Conservation (phyloP, 371 early-diverging fungal genomes). For the Lichtheimia ornata region DNA sequence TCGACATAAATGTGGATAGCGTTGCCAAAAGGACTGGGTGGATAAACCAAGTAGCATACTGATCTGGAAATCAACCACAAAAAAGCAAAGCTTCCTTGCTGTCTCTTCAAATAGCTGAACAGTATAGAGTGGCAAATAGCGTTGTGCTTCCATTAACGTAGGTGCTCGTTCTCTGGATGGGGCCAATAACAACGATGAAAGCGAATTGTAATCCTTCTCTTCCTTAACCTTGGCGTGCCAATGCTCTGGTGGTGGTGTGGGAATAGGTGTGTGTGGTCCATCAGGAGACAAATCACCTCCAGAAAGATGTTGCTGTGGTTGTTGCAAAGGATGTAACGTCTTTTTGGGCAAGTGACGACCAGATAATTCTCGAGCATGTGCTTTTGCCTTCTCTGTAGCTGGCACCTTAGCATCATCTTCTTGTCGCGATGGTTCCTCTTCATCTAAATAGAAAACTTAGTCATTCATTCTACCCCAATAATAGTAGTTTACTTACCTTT, state of each 20-base stretch:
- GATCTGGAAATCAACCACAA: conserved; percentile 71
- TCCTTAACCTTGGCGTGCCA: conserved; percentile 40
- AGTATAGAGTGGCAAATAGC: conserved; percentile 68
- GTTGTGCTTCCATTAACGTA: conserved; percentile 42
- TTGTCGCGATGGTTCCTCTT: not conserved
- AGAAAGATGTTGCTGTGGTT: conserved; percentile 17
- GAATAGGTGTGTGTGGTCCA: conserved; percentile 46
- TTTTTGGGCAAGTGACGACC: conserved; percentile 44
- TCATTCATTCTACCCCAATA: no score
- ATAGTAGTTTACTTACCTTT: not conserved
- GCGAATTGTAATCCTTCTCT: conserved; percentile 24
- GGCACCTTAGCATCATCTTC: not conserved
- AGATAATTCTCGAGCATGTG: conserved; percentile 37
- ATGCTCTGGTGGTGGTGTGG: conserved; percentile 50
- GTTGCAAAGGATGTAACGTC: conserved; percentile 26
- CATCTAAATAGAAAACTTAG: not conserved
- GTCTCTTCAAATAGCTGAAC: conserved; percentile 51
- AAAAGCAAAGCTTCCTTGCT: conserved; percentile 39
- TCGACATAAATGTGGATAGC: conserved; percentile 62
- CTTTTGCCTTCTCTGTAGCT: conserved; percentile 28
- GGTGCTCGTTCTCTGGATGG: conserved; percentile 1
- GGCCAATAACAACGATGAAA: not conserved
- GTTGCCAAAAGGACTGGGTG: conserved; percentile 44
- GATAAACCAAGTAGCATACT: conserved; percentile 59
- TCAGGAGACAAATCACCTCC: conserved; percentile 31